Evolutionary conservation across 2,329 filamentous ascomycete species (phyloP).

Genomic region (Ophiostoma novo-ulmi): DNA sequence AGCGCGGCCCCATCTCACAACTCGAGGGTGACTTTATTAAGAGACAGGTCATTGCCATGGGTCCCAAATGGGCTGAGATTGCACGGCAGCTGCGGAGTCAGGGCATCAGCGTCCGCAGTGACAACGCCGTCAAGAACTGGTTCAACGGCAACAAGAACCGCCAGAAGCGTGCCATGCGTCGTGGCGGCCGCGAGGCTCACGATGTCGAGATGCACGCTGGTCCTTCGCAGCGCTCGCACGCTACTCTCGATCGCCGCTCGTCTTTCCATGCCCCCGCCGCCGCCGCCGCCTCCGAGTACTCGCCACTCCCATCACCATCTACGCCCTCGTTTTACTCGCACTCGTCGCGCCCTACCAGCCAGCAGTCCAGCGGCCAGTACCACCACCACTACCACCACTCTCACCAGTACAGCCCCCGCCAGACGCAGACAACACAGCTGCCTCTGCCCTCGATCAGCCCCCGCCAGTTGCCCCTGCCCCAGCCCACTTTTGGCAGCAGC

Average conservation of each 20-base stretch:
- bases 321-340: background rate
- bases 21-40: conserved; percentile 71
- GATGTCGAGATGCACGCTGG: background rate
- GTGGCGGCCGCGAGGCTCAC: conserved; percentile 18
- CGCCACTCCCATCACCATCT: background rate
- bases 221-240: background rate
- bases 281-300: background rate
- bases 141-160: conserved; percentile 93
- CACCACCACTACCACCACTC: background rate
- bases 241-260: conserved; percentile 25
- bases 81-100: conserved; percentile 59
- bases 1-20: conserved; percentile 66
- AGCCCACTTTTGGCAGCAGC: background rate
- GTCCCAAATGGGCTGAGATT: conserved; percentile 91
- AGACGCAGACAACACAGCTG: background rate
- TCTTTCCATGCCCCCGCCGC: background rate
- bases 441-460: background rate
- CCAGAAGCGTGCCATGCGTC: conserved; percentile 50
- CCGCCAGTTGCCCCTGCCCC: conserved; percentile 2
- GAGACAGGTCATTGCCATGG: conserved; percentile 68
- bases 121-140: conserved; percentile 97
- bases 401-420: conserved; percentile 4
- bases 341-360: background rate
- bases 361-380: background rate
- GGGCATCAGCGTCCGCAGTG: conserved; percentile 63